Evolutionary conservation across 2,329 filamentous ascomycete species (phyloP), one percentile per base, ranked within the genome.

Genomic region (Xylaria sp.): DNA sequence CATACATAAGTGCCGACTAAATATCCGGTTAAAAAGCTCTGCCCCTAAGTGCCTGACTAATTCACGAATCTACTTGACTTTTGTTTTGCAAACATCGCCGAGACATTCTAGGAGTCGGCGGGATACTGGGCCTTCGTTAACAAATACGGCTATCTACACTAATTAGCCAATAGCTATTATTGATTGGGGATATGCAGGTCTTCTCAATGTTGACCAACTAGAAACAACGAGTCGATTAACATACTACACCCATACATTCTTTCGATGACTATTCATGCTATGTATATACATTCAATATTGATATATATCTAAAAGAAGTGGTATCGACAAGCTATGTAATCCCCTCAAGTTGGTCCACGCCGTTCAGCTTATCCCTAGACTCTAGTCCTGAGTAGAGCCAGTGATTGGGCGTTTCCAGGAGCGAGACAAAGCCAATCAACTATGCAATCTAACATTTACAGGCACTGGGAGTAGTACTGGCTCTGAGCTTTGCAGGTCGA

Each of bases 381-480:
- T 28, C 18, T 18, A 1, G 20, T 6, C 13, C 39, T 2, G 4
- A 10, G 45, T 36, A 2, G 20, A 23, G 32, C 18, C 2, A 23
- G 52, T 12, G 36, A 18, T 13, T 13, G 50, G 28, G 15, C 13
- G 15, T n/a, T 10, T 3, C 25, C 48, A 13, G 13, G 6, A 3
- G 5, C 48, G 2, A 18, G 23, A 28, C 25, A 32, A 32, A 52
- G 25, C 28, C 25, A n/a, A n/a, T 5, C 2, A 34, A 12, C 30
- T n/a, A 55, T 4, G 4, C 23, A 23, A 55, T 34, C 18, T 3
- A 9, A 23, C 6, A 39, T 32, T 34, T 70, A 70, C 30, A 65
- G 32, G 56, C 68, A 70, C 55, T 70, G 68, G 7, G 68, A 70
- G 43, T 70, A 70, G 25, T 59, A 70, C n/a, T 62, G 53, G 59